Evolutionary conservation across 139 green algal genomes (phyloP), one percentile per base, ranked within the genome.

Genomic region (Chlamydomonas eustigma): DNA sequence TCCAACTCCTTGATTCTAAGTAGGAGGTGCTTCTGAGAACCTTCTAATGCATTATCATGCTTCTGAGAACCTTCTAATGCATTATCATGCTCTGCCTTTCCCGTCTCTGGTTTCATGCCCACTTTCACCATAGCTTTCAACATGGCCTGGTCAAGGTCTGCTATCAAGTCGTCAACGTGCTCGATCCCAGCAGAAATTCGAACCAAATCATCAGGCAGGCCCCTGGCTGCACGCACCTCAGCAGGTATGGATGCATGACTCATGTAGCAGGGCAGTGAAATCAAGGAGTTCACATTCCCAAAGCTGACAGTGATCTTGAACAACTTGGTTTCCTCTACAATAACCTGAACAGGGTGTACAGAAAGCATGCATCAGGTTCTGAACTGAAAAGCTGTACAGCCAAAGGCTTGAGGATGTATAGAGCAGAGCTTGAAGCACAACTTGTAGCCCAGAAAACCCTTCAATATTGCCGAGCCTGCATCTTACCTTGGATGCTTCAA

Each of bases 231-330:
- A 5, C 95, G 80, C 38, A 98, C 85, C 24, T 95, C 90, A 0
- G 93, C 90, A 0, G 96, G 95, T 70, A 90, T 90, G 76, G 85
- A 92, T 4, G 93, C 93, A 76, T 99, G 96, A 64, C 84, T 94
- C 96, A 99, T 99, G 90, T 96, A 99, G 90, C 95, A 98, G 28
- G 96, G 96, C 83, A 99, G 85, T 73, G 80, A 92, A 79, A 97
- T 96, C 36, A 95, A 87, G 30, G 84, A 93, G n/a, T 78, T 87
- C 64, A 98, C 92, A 75, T 82, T 93, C 50, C 93, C 94, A 83
- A 99, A 98, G 52, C 83, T 91, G 24, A 99, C 96, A 12, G 94
- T 97, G 35, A 83, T 97, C 65, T 96, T 98, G 86, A 93, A 97
- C 58, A 99, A 86, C 84, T 92, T 79, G 2, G 92, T 89, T 58